A percentile compares a stretch with the other conserved stretches of the same genome.
Conservation (phyloP, 83 land plant genomes). For the Larix sibirica region DNA sequence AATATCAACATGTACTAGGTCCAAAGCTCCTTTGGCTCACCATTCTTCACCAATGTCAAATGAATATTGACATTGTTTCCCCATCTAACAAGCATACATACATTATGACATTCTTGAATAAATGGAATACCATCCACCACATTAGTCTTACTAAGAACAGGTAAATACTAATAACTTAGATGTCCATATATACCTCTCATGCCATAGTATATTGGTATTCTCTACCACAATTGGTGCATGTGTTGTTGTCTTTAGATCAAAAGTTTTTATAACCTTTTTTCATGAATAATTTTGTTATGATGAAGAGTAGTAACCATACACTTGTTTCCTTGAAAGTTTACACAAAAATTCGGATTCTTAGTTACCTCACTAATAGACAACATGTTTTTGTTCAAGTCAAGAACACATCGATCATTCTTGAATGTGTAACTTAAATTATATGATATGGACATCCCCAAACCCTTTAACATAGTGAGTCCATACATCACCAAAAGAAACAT, state of each 20-base stretch:
- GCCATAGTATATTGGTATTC: background rate
- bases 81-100: background rate
- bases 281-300: background rate
- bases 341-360: background rate
- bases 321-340: background rate
- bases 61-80: background rate
- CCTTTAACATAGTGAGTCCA: background rate
- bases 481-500: background rate
- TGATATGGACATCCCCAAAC: no score
- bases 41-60: background rate
- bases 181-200: background rate
- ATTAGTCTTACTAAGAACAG: background rate
- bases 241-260: background rate
- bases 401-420: background rate
- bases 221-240: background rate
- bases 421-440: no score
- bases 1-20: background rate
- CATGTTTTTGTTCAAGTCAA: background rate
- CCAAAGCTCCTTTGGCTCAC: background rate
- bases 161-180: background rate
- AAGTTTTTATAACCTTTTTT: background rate
- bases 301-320: background rate
- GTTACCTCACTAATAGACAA: background rate
- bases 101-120: background rate
- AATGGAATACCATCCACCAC: background rate